These are phyloP conservation scores for Kwoniella heveanensis DNA, from an alignment of 768 basidiomycete species.

Conservation along the genomic window DNA sequence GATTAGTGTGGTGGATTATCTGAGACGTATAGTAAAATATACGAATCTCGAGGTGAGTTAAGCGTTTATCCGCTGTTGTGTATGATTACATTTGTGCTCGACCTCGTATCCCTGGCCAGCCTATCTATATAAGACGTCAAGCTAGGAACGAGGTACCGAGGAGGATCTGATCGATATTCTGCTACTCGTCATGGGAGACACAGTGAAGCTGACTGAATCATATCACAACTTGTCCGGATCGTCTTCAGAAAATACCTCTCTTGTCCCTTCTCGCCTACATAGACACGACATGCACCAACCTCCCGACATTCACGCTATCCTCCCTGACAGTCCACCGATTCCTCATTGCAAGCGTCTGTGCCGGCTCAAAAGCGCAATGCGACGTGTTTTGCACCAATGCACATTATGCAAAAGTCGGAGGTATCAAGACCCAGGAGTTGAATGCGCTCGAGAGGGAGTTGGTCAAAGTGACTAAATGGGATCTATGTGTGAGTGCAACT, in stretches of 20 bases:
- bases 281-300: constrained; percentile 73
- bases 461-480: constrained; percentile 87
- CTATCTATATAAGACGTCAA: too few relatives aligned
- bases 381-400: constrained; percentile 94
- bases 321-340: constrained; percentile 98
- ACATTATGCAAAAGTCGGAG: constrained; percentile 94
- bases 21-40: constrained; percentile 88
- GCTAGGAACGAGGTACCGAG: too few relatives aligned
- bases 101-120: too few relatives aligned
- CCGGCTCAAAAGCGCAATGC: constrained; percentile 90
- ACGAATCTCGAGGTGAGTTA: constrained; percentile 87
- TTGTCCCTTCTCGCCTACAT: constrained; percentile 56
- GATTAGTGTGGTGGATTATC: constrained; percentile 88
- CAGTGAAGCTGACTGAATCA: too few relatives aligned
- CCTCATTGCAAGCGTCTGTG: constrained; percentile 87
- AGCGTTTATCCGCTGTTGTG: too few relatives aligned
- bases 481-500: constrained; percentile 72
- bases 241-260: constrained; percentile 53
- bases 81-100: too few relatives aligned
- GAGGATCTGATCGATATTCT: too few relatives aligned
- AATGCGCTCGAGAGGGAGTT: constrained; percentile 95
- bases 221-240: neutral
- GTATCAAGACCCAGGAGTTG: constrained; percentile 85
- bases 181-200: too few relatives aligned
- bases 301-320: constrained; percentile 85